phyloP scores from a whole-genome alignment of 1,139 yeast genomes.

The Pichia sp. region DNA sequence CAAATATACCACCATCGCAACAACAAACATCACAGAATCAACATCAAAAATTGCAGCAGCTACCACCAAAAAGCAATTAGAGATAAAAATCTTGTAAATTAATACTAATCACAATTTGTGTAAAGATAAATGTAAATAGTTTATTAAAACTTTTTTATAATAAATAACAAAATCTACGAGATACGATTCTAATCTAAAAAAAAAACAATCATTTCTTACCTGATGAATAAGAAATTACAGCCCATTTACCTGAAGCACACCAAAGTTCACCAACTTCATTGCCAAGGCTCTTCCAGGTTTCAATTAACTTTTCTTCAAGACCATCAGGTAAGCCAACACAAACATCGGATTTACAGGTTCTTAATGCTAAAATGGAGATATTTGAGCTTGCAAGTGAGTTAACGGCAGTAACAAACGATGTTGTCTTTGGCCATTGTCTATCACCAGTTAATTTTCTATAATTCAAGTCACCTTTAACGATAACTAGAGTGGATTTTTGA shows the following conservation, averaged over 20 bases:
- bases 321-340: constrained; percentile 78
- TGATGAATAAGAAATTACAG: constrained; percentile 61
- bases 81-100: constrained; percentile 35
- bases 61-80: background rate
- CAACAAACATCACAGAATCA: background rate
- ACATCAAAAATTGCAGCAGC: constrained; percentile 44
- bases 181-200: constrained; percentile 29
- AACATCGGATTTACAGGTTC: constrained; percentile 98
- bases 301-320: constrained; percentile 57
- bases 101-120: background rate
- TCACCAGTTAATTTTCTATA: constrained; percentile 93
- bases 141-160: background rate
- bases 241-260: constrained; percentile 90
- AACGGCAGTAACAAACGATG: constrained; percentile 65
- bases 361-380: constrained; percentile 61
- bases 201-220: constrained; percentile 22
- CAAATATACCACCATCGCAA: background rate
- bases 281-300: constrained; percentile 51
- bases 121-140: background rate
- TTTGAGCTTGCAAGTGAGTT: constrained; percentile 58
- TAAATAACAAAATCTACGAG: background rate
- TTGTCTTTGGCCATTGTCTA: constrained; percentile 77
- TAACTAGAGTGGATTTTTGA: constrained; percentile 56
- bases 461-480: constrained; percentile 93
- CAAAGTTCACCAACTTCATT: constrained; percentile 67